These are phyloP conservation scores for Linnemannia exigua DNA, from an alignment of 192 early-diverging fungal genomes.

Conservation along the genomic window DNA sequence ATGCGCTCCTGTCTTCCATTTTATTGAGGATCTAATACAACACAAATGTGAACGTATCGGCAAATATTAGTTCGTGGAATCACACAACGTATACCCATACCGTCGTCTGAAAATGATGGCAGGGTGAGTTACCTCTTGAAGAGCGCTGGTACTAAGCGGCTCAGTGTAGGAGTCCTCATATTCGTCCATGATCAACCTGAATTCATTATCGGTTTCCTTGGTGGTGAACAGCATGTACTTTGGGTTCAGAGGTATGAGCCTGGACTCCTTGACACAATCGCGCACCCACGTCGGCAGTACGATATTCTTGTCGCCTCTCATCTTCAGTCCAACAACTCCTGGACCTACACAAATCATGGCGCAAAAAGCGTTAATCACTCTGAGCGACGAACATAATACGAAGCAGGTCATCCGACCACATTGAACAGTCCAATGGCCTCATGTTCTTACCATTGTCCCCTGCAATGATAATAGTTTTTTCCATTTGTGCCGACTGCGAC, in stretches of 20 bases:
- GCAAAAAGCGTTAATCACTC: conserved; percentile 4
- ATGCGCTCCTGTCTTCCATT: conserved; percentile 30
- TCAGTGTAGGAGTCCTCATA: conserved; percentile 80
- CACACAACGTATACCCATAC: neutral
- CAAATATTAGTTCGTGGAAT: neutral
- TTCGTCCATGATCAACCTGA: conserved; percentile 72
- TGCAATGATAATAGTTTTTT: conserved; percentile 64
- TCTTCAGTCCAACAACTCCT: conserved; percentile 68
- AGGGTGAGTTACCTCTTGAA: conserved; percentile 67
- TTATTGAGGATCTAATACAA: conserved; percentile 26
- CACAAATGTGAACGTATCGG: neutral
- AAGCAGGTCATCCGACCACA: neutral
- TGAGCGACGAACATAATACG: neutral
- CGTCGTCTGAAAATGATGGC: neutral
- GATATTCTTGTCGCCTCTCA: conserved; percentile 65
- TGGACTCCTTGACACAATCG: conserved; percentile 68
- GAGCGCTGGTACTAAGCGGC: conserved; percentile 58
- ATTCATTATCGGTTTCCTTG: conserved; percentile 59
- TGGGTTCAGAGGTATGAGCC: conserved; percentile 70
- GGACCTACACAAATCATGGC: conserved; percentile 59
- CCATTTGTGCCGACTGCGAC: conserved; percentile 67
- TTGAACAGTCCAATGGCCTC: neutral
- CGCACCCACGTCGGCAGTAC: conserved; percentile 75
- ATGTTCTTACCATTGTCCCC: conserved; percentile 38
- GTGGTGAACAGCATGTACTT: conserved; percentile 78